Conservation (phyloP, 2,329 filamentous ascomycete species). For the Scolecobasidium constrictum region DNA sequence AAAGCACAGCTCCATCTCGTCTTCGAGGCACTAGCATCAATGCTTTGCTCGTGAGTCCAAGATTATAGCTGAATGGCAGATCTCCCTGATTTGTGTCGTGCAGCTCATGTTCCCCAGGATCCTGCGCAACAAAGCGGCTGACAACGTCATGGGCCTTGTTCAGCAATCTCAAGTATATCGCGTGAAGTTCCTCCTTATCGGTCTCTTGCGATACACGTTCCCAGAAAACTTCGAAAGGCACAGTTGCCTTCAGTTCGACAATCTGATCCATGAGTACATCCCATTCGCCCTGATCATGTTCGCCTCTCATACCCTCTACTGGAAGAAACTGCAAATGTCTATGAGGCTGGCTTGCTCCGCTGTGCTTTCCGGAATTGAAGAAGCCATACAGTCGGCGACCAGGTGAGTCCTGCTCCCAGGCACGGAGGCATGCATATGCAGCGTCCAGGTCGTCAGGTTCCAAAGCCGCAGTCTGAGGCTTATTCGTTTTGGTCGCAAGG, state of each 20-base stretch:
- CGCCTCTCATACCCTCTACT: constrained; percentile 46
- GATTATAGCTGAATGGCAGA: constrained; percentile 45
- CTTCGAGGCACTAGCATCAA: constrained; percentile 45
- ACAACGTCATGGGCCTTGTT: constrained; percentile 21
- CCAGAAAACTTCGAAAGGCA: constrained; percentile 39
- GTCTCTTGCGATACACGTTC: constrained; percentile 28
- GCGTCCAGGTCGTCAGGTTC: constrained; percentile 50
- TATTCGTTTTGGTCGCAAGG: constrained; percentile 52
- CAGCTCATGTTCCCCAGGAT: constrained; percentile 20
- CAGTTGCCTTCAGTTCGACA: constrained; percentile 10
- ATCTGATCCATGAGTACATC: constrained; percentile 14
- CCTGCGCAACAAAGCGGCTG: constrained; percentile 29
- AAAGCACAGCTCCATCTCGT: constrained; percentile 32
- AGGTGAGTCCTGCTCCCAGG: constrained; percentile 32
- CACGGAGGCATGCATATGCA: constrained; percentile 50
- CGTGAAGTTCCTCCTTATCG: constrained; percentile 22
- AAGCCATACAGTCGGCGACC: constrained; percentile 47
- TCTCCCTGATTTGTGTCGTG: constrained; percentile 23
- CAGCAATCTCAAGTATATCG: constrained; percentile 24
- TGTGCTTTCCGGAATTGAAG: constrained; percentile 59
- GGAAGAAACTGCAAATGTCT: constrained; percentile 63
- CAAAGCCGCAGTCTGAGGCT: constrained; percentile 53
- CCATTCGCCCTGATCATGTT: constrained; percentile 13
- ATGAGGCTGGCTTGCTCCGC: constrained; percentile 62
- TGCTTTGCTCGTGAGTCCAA: constrained; percentile 42